Evolutionary conservation across 768 basidiomycete species (phyloP).

Genomic region (Hysterangium stoloniferum): DNA sequence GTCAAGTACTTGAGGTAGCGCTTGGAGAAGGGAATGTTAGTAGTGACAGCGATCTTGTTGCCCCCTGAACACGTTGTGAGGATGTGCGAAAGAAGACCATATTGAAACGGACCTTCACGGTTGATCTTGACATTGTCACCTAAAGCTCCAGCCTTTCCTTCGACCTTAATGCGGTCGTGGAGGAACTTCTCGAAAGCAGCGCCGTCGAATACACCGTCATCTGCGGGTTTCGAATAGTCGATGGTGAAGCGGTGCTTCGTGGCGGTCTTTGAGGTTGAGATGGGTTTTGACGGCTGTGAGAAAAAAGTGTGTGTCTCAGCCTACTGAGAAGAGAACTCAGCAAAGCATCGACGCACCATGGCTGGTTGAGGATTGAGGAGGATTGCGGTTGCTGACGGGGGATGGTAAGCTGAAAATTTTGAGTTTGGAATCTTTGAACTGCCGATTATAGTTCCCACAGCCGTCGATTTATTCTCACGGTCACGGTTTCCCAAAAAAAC

Average conservation of each 20-base stretch:
- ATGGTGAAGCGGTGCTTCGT: slow-evolving; percentile 74
- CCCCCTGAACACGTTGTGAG: slow-evolving; percentile 38
- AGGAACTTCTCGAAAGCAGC: slow-evolving; percentile 80
- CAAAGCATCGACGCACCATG: slow-evolving; percentile 82
- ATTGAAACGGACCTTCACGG: slow-evolving; percentile 62
- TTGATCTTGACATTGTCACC: slow-evolving; percentile 83
- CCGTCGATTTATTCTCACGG: slow-evolving; percentile 5
- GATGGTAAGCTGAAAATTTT: background rate
- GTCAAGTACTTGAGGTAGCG: slow-evolving; percentile 98
- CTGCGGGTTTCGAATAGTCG: slow-evolving; percentile 80
- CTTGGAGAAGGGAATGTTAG: slow-evolving; percentile 89
- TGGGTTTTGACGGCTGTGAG: slow-evolving; percentile 53
- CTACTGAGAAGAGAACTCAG: slow-evolving; percentile 92
- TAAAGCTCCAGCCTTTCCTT: slow-evolving; percentile 86
- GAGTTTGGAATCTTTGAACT: background rate
- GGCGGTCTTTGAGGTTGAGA: slow-evolving; percentile 42
- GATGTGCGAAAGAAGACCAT: background rate
- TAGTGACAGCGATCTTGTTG: slow-evolving; percentile 78
- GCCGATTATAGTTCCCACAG: slow-evolving; percentile 12
- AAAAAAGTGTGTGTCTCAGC: slow-evolving; percentile 42
- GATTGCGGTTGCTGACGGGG: slow-evolving; percentile 17
- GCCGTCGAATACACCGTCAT: slow-evolving; percentile 52
- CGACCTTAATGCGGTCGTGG: slow-evolving; percentile 90
- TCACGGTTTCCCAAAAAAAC: background rate
- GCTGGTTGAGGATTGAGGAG: slow-evolving; percentile 17